Evolutionary conservation across 2,329 filamentous ascomycete genomes (phyloP), one percentile per base, ranked within the genome.

Genomic region (Gnomoniopsis smithogilvyi): DNA sequence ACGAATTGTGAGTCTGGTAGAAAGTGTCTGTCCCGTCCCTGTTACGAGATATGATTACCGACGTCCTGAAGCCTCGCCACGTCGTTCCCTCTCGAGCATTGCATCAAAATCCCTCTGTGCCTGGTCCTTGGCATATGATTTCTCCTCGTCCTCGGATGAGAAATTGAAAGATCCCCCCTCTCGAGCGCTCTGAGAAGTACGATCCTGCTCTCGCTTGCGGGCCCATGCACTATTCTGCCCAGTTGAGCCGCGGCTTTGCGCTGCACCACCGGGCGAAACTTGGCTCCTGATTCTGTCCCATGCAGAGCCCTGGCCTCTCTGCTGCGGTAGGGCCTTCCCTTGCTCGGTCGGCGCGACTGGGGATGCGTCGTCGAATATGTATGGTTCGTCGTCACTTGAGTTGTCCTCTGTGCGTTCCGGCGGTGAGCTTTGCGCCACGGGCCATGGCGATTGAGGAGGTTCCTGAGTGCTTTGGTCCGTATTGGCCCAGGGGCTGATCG

Each of bases 51-150:
- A 45, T n/a, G n/a, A 41, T 12, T 36, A 49, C 22, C 24, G 50
- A 34, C 51, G 56, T 26, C 24, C 11, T 22, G 56, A 58, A 26
- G 33, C 33, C 8, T 48, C 22, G 3, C 43, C 61, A n/a, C 56
- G 59, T 11, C 61, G 59, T 41, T 82, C 80, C 15, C 72, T 69
- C 46, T 82, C 79, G 2, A 82, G 58, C 59, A 82, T 69, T 21
- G 61, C 70, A 60, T 83, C 80, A 63, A 82, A 83, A 33, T 83
- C 78, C 59, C 70, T 74, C 59, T 83, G 80, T 6, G 80, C 79
- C 62, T 78, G 73, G 10, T 73, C 72, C 65, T 75, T 80, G 47
- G 72, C 73, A 17, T 69, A 65, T 3, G 65, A 63, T 58, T 66
- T 73, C 22, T 78, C 74, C 56, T 73, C 72, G 10, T 78, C 76